A percentile compares a stretch with the other conserved stretches of the same genome.
These are phyloP conservation scores for Sphenostylis stenocarpa DNA, from an alignment of 306 rosid species.

Conservation along the genomic window DNA sequence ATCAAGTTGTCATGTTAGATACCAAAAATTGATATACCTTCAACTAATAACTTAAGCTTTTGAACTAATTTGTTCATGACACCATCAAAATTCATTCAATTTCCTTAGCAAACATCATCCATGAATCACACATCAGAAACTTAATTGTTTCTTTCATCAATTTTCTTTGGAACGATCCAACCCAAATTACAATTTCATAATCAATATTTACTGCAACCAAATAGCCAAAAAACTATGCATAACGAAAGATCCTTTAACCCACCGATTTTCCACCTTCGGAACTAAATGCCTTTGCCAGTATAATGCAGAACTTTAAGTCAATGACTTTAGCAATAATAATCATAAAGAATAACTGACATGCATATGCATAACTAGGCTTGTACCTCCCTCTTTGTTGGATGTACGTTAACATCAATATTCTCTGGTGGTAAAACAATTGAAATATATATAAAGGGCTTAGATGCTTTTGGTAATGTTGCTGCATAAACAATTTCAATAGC, in stretches of 20 bases:
- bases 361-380: not conserved
- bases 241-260: not conserved
- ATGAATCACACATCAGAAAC: not conserved
- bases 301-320: not conserved
- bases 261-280: not conserved
- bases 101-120: not conserved
- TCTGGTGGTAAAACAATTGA: constrained; percentile 80
- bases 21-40: not conserved
- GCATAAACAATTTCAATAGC: constrained; percentile 94
- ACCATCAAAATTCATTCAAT: not conserved
- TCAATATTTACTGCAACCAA: not conserved
- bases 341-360: constrained; percentile 23
- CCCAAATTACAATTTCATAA: not conserved
- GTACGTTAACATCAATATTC: constrained; percentile 89
- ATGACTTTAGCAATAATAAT: constrained; percentile 6
- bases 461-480: constrained; percentile 92
- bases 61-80: not conserved
- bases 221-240: not conserved
- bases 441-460: constrained; percentile 87
- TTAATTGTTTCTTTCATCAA: not conserved
- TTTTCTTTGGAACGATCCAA: not conserved
- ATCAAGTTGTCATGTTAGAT: not conserved
- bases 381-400: constrained; percentile 98
- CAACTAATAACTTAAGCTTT: not conserved
- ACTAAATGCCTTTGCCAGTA: not conserved